Evolutionary conservation across 139 green algal species (phyloP).

Genomic region (Picochlorum sp.): DNA sequence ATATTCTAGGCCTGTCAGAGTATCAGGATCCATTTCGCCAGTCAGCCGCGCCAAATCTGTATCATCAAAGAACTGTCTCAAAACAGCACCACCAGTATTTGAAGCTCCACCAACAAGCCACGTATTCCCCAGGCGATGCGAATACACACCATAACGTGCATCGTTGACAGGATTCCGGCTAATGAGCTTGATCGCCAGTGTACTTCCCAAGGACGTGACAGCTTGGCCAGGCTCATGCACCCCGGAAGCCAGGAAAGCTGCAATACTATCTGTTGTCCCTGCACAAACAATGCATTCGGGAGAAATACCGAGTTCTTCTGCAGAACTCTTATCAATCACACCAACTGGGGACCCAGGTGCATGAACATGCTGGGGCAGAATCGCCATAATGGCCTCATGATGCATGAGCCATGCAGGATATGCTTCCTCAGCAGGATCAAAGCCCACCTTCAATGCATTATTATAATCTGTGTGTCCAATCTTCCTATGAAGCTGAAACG

Average conservation of each 20-base stretch:
- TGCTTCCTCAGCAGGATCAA: constrained; percentile 17
- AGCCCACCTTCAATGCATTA: constrained; percentile 92
- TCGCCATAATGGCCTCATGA: constrained; percentile 22
- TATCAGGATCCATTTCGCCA: constrained; percentile 29
- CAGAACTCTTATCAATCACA: constrained; percentile 30
- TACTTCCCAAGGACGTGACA: constrained; percentile 83
- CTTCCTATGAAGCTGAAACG: constrained; percentile 54
- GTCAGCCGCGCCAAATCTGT: constrained; percentile 64
- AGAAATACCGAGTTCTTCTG: constrained; percentile 34
- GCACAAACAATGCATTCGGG: constrained; percentile 36
- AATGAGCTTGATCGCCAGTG: constrained; percentile 89
- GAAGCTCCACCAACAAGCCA: constrained; percentile 91
- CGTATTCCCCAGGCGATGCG: constrained; percentile 68
- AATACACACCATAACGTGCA: constrained; percentile 84
- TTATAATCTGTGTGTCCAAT: constrained; percentile 74
- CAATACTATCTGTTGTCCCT: constrained; percentile 77
- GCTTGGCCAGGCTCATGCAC: constrained; percentile 49
- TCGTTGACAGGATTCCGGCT: constrained; percentile 74
- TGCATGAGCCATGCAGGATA: constrained; percentile 73
- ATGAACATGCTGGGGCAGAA: constrained; percentile 51
- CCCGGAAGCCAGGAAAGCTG: constrained; percentile 83
- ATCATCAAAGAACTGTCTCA: constrained; percentile 71
- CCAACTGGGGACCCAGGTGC: constrained; percentile 54
- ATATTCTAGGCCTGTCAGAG: constrained; percentile 66
- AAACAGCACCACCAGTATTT: constrained; percentile 83